phyloP scores from a whole-genome alignment of 106 monocot species.

The Dioscorea dumetorum region DNA sequence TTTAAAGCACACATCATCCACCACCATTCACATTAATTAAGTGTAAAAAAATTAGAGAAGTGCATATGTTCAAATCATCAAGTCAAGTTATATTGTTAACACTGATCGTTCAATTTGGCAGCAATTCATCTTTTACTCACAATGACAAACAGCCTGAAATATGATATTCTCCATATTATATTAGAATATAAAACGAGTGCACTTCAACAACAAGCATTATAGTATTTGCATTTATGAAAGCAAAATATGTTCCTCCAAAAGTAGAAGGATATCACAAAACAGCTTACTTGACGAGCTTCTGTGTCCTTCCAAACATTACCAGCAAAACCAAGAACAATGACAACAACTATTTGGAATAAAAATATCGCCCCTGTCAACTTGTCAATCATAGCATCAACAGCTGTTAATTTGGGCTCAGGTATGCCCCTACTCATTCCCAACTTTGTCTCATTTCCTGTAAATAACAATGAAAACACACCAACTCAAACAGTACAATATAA shows the following conservation, averaged over 20 bases:
- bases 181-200: background rate
- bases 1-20: no score
- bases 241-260: background rate
- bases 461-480: background rate
- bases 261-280: background rate
- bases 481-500: no score
- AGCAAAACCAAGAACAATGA: constrained; percentile 84
- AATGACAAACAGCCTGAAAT: no score
- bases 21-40: no score
- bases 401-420: constrained; percentile 95
- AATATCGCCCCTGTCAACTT: constrained; percentile 97
- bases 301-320: constrained; percentile 98
- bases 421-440: constrained; percentile 95
- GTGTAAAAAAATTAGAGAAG: no score
- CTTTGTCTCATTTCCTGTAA: constrained; percentile 92
- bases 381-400: constrained; percentile 94
- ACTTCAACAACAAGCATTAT: no score
- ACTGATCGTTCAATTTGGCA: no score
- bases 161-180: no score
- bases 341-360: constrained; percentile 94
- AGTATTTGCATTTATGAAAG: no score
- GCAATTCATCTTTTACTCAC: no score
- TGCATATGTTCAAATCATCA: no score
- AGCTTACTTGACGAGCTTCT: constrained; percentile 76
- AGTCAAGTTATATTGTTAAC: no score